Percentiles rank a stretch among this genome's conserved stretches.
phyloP scores from a whole-genome alignment of 2,329 filamentous ascomycete genomes.

The Colletotrichum tanaceti region DNA sequence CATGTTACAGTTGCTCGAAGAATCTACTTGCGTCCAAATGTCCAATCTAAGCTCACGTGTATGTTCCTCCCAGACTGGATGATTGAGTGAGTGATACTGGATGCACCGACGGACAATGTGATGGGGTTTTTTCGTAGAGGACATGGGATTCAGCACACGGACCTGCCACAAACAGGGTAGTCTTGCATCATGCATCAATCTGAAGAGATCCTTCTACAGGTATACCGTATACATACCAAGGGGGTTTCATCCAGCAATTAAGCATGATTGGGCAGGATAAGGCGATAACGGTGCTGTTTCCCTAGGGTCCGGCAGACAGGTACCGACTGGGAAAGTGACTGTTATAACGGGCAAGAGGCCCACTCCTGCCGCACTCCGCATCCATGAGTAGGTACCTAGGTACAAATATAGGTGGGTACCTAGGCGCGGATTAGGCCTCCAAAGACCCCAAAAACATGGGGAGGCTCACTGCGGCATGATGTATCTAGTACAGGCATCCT shows the following conservation, averaged over 20 bases:
- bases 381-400: conserved; percentile 14
- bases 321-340: conserved; percentile 23
- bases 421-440: neutral
- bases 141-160: neutral
- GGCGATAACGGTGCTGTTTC: neutral
- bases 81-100: neutral
- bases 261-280: conserved; percentile 16
- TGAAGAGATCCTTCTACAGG: conserved; percentile 3
- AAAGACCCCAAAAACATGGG: conserved; percentile 1
- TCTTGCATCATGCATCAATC: conserved; percentile 1
- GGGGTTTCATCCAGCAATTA: neutral
- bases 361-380: conserved; percentile 25
- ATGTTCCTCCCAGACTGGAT: neutral
- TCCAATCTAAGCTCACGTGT: neutral
- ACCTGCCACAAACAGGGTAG: neutral
- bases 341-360: conserved; percentile 30
- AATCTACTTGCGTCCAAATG: neutral
- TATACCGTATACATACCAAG: no score
- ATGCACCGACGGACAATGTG: neutral
- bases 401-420: no score
- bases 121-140: neutral
- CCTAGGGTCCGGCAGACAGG: neutral
- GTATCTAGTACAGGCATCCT: neutral
- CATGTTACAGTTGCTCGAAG: neutral
- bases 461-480: neutral